Evolutionary conservation across 768 basidiomycete genomes (phyloP).

Genomic region (Grammothele lineata): DNA sequence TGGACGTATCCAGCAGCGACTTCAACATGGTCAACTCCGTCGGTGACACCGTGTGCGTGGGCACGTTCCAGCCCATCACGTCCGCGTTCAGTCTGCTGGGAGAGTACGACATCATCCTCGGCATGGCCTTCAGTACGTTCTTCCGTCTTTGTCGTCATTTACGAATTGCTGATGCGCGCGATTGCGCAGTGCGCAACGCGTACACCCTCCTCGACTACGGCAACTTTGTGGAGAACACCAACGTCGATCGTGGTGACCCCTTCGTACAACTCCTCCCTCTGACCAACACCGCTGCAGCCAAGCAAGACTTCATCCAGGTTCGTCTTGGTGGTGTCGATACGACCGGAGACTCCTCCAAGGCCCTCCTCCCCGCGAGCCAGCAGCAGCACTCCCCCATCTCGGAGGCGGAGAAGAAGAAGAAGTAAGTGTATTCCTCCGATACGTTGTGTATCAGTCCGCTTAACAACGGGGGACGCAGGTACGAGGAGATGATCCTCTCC

Average conservation of each 20-base stretch:
- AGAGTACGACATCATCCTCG: conserved; percentile 79
- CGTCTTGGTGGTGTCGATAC: conserved; percentile 59
- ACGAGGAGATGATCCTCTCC: conserved; percentile 26
- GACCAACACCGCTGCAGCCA: conserved; percentile 48
- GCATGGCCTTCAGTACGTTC: conserved; percentile 71
- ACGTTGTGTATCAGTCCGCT: too few species aligned
- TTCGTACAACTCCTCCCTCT: conserved; percentile 68
- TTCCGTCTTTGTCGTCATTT: neutral
- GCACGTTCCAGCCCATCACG: conserved; percentile 83
- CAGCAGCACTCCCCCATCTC: conserved; percentile 10
- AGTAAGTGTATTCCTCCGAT: conserved; percentile 18
- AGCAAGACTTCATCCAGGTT: conserved; percentile 62
- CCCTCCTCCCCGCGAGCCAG: conserved; percentile 46
- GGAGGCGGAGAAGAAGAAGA: conserved; percentile 24
- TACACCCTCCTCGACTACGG: conserved; percentile 75
- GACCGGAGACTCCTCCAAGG: conserved; percentile 47
- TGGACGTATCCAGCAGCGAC: conserved; percentile 64
- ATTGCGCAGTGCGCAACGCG: conserved; percentile 60
- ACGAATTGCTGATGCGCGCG: conserved; percentile 2
- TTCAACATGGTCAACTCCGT: conserved; percentile 40
- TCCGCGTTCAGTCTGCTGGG: conserved; percentile 74
- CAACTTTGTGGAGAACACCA: conserved; percentile 50
- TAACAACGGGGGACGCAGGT: too few species aligned
- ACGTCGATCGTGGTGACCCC: conserved; percentile 47
- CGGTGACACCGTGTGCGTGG: conserved; percentile 60